phyloP scores from a whole-genome alignment of 805 yeast genomes.

The Saturnispora galanensis region DNA sequence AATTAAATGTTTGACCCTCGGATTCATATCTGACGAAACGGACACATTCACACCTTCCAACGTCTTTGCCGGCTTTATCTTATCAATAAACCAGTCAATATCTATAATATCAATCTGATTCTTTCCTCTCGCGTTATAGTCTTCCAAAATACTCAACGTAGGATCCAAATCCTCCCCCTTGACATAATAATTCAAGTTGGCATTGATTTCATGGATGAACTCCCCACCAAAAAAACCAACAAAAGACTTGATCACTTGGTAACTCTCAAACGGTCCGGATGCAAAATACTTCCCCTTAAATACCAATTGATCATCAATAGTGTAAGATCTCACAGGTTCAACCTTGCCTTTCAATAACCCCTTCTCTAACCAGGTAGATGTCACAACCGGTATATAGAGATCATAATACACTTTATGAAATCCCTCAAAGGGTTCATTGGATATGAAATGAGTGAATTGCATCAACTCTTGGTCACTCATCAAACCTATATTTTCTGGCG shows the following conservation, averaged over 20 bases:
- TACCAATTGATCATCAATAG: slow-evolving; percentile 62
- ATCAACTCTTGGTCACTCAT: slow-evolving; percentile 13
- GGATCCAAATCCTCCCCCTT: slow-evolving; percentile 42
- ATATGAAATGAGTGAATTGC: slow-evolving; percentile 38
- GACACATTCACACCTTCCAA: not conserved
- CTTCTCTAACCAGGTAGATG: slow-evolving; percentile 49
- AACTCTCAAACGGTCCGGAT: slow-evolving; percentile 40
- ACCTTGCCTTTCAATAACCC: slow-evolving; percentile 33
- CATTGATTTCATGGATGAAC: slow-evolving; percentile 49
- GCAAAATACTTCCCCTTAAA: slow-evolving; percentile 56
- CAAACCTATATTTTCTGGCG: slow-evolving; percentile 11
- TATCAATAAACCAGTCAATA: slow-evolving; percentile 58
- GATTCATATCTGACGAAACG: not conserved
- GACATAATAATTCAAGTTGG: slow-evolving; percentile 71
- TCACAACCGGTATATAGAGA: slow-evolving; percentile 57
- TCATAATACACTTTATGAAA: slow-evolving; percentile 33
- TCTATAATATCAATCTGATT: slow-evolving; percentile 48
- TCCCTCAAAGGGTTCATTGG: slow-evolving; percentile 37
- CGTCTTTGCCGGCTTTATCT: slow-evolving; percentile 31
- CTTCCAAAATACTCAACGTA: slow-evolving; percentile 25
- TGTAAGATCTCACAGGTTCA: slow-evolving; percentile 46
- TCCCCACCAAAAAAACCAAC: slow-evolving; percentile 73
- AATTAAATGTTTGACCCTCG: not conserved
- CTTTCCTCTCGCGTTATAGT: slow-evolving; percentile 21
- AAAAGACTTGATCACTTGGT: slow-evolving; percentile 59